These are phyloP conservation scores for Malassezia sp. DNA, from an alignment of 1,284 basidiomycete species.

Conservation along the genomic window DNA sequence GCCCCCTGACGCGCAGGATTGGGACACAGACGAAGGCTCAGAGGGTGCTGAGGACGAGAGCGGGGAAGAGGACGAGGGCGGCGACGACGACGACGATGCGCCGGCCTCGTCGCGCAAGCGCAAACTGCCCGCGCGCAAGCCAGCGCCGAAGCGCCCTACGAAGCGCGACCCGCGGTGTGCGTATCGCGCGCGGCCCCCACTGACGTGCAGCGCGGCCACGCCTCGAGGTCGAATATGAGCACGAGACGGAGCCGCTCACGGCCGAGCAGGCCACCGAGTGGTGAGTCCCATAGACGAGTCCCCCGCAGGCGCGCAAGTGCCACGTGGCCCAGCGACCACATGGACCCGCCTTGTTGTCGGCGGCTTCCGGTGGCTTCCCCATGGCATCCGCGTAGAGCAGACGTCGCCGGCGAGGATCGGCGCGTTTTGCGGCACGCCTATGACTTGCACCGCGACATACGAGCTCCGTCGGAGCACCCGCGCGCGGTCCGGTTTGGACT, in stretches of 20 bases:
- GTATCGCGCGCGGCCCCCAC: constrained; percentile 1
- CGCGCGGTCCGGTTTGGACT: no score
- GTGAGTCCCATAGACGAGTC: no score
- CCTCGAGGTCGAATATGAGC: constrained; percentile 80
- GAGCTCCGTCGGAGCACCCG: no score
- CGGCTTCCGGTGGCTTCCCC: background rate
- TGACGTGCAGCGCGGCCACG: constrained; percentile 53
- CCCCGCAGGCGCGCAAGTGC: no score
- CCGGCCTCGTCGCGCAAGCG: constrained; percentile 4
- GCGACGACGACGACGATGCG: constrained; percentile 16
- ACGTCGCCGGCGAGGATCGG: no score
- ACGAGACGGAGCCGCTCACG: constrained; percentile 63
- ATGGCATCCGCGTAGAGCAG: background rate
- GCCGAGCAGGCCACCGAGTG: constrained; percentile 44
- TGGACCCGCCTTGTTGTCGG: background rate
- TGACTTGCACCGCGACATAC: no score
- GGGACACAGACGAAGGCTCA: constrained; percentile 1
- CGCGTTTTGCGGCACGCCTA: no score
- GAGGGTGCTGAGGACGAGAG: constrained; percentile 16
- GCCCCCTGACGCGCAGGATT: constrained; percentile 5
- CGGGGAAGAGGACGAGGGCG: constrained; percentile 21
- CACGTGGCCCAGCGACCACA: constrained; percentile 8
- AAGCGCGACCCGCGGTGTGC: constrained; percentile 4
- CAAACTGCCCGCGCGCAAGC: background rate
- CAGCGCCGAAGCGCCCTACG: constrained; percentile 9